Evolutionary conservation across 805 yeast species (phyloP), one percentile per base, ranked within the genome.

Genomic region (Ogataea methylovora): DNA sequence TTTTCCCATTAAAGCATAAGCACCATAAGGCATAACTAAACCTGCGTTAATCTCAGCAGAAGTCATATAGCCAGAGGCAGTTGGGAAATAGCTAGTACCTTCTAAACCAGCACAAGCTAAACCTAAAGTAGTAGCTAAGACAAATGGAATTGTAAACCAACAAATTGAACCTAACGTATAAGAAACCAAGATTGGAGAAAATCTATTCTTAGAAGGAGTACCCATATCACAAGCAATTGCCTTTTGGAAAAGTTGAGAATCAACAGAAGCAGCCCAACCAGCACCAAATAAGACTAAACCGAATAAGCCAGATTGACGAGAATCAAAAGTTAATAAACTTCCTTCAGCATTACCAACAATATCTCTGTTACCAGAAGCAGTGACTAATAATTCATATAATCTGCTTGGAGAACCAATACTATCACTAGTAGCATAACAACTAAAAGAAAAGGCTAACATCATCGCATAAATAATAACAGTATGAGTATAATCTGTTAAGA

Each of bases 1-100:
- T 36, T 56, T 67, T 29, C 77, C 77, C 51, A 69, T 57, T 21
- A 71, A 52, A 2, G 73, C 71, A 28, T 61, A 65, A 4, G 75
- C 71, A 15, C 73, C 67, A 41, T 67, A 66, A 11, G 76, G 76
- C 40, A 71, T 57, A 5, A 67, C 75, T 41, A 71, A 58, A 14
- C 76, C 77, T 28, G 70, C 63, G 34, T 57, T 46, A 15, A 69
- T 63, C 50, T 71, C 71, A 9, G 50, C 63, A 5, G 67, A 25
- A 14, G 65, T 52, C 58, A 71, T 16, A 13, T 41, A 36, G 4
- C 39, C 34, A 4, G 52, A 46, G 14, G 42, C 37, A 5, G 48
- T 42, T 30, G 55, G 52, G 31, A 51, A 52, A 10, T 9, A 26
- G 1, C 40, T 40, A 8, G 54, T 51, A 7, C 32, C 41, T 33